These are phyloP conservation scores for Begonia fuchsioides DNA, from an alignment of 306 rosid genomes.

Conservation along the genomic window DNA sequence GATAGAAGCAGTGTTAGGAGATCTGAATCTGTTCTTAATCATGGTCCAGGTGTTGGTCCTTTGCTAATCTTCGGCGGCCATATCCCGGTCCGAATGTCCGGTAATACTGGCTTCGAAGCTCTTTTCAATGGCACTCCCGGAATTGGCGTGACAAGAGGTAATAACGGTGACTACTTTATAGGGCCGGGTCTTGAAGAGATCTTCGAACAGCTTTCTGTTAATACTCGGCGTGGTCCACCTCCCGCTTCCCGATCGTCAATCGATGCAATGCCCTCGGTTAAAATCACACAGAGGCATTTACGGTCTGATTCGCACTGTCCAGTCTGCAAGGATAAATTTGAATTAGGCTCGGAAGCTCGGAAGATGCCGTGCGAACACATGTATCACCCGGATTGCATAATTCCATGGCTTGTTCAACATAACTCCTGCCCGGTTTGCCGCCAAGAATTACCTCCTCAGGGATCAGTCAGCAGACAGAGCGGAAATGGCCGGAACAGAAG, in stretches of 20 bases:
- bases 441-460: constrained; percentile 14
- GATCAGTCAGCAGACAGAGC: constrained; percentile 3
- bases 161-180: constrained; percentile 10
- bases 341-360: constrained; percentile 12
- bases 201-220: constrained; percentile 9
- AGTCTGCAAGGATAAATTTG: constrained; percentile 14
- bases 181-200: constrained; percentile 15
- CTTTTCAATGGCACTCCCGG: constrained; percentile 11
- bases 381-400: constrained; percentile 14
- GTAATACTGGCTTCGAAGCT: constrained; percentile 10
- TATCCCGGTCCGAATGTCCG: constrained; percentile 4
- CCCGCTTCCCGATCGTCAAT: constrained; percentile 13
- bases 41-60: constrained; percentile 9
- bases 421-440: constrained; percentile 16
- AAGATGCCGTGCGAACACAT: constrained; percentile 14
- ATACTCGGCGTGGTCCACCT: constrained; percentile 10
- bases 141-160: constrained; percentile 7
- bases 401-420: constrained; percentile 16
- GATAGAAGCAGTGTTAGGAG: constrained; percentile 11
- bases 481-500: constrained; percentile 2
- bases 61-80: constrained; percentile 12
- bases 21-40: constrained; percentile 10
- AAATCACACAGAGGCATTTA: constrained; percentile 12
- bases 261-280: constrained; percentile 10
- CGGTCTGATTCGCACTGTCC: constrained; percentile 15